Evolutionary conservation across 163 green algal species (phyloP).

Genomic region (Prototheca wickerhamii): DNA sequence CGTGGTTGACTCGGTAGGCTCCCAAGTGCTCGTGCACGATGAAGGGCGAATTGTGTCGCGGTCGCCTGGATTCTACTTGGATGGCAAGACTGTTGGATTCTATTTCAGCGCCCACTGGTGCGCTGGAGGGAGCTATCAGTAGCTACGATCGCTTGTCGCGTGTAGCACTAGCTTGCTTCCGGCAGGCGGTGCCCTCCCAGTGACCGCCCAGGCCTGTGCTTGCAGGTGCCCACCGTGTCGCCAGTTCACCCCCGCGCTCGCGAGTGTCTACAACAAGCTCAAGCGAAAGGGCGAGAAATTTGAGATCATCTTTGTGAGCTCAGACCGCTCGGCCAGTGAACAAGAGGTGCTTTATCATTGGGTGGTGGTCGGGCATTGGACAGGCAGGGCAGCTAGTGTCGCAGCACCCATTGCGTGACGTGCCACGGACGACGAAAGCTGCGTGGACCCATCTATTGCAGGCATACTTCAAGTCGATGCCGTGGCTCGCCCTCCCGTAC

Average conservation of each 20-base stretch:
- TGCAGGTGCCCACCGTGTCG: conserved; percentile 55
- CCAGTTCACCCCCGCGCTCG: conserved; percentile 49
- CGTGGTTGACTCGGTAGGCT: background rate
- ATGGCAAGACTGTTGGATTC: conserved; percentile 15
- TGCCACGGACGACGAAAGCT: too few species aligned
- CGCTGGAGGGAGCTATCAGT: background rate
- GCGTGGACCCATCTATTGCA: conserved; percentile 8
- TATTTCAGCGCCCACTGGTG: conserved; percentile 26
- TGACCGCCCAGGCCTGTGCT: too few species aligned
- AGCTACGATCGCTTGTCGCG: background rate
- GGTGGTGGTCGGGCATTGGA: background rate
- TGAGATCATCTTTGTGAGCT: conserved; percentile 51
- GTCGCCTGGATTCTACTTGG: background rate
- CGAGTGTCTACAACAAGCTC: conserved; percentile 33
- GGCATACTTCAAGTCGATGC: conserved; percentile 53
- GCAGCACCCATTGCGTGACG: too few species aligned
- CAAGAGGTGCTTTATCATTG: background rate
- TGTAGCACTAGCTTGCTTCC: background rate
- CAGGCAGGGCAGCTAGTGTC: background rate
- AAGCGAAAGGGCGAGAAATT: conserved; percentile 30
- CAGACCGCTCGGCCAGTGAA: conserved; percentile 27
- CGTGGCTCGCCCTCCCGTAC: conserved; percentile 47
- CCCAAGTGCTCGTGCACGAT: conserved; percentile 5
- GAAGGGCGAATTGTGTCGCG: background rate
- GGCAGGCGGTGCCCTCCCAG: too few species aligned